A percentile compares a stretch with the other conserved stretches of the same genome.
These are phyloP conservation scores for Tranzscheliella williamsii DNA, from an alignment of 1,284 basidiomycete genomes.

Conservation along the genomic window DNA sequence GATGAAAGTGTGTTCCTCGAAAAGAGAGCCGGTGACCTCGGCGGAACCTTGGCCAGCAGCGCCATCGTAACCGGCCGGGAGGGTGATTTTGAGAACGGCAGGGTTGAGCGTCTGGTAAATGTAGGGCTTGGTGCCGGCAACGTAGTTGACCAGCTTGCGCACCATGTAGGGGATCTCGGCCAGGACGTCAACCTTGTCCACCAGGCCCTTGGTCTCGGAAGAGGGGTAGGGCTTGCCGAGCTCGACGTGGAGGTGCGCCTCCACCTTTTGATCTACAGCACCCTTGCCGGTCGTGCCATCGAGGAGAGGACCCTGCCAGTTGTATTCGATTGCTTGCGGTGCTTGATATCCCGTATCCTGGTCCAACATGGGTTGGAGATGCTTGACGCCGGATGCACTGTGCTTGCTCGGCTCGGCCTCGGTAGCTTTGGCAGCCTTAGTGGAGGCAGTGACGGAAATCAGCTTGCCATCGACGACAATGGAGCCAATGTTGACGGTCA, in stretches of 20 bases:
- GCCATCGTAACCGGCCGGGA: constrained; percentile 63
- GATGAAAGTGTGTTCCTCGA: constrained; percentile 89
- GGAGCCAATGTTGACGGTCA: constrained; percentile 77
- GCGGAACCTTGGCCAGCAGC: constrained; percentile 7
- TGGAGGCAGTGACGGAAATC: constrained; percentile 68
- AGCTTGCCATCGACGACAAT: constrained; percentile 78
- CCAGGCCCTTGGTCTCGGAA: constrained; percentile 69
- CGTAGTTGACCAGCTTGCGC: constrained; percentile 85
- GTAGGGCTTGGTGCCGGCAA: constrained; percentile 87
- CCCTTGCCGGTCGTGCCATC: constrained; percentile 30
- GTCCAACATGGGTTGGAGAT: constrained; percentile 68
- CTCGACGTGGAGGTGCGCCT: constrained; percentile 38
- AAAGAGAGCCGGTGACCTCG: constrained; percentile 72
- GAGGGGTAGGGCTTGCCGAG: constrained; percentile 48
- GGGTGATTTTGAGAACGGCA: constrained; percentile 70
- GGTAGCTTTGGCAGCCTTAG: constrained; percentile 55
- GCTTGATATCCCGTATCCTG: constrained; percentile 80
- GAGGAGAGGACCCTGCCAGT: constrained; percentile 76
- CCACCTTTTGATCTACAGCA: constrained; percentile 19
- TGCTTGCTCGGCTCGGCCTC: constrained; percentile 63
- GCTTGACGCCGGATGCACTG: constrained; percentile 71
- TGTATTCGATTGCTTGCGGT: constrained; percentile 74
- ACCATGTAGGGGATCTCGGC: constrained; percentile 92
- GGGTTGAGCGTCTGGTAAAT: constrained; percentile 89
- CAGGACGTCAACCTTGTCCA: constrained; percentile 95